These are phyloP conservation scores for Eucalyptus microcorys DNA, from an alignment of 345 rosid species.

Conservation along the genomic window DNA sequence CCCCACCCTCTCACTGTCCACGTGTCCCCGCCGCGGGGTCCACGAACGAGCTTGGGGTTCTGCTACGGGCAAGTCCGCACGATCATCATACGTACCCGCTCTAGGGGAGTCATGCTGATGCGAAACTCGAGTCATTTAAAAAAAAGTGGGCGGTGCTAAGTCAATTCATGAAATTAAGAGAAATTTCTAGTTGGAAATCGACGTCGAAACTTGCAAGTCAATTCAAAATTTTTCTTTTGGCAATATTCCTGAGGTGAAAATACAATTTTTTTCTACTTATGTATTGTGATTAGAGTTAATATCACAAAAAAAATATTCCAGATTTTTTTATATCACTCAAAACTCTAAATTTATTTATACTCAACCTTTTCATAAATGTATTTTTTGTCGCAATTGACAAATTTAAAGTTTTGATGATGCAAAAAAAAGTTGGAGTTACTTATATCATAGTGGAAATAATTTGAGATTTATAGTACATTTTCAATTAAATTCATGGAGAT, in stretches of 20 bases:
- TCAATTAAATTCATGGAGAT: neutral
- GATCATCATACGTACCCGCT: neutral
- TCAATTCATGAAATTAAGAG: neutral
- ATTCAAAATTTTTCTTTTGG: neutral
- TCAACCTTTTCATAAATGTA: too few relatives aligned
- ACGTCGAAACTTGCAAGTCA: neutral
- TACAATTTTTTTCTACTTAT: neutral
- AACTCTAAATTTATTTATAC: too few relatives aligned
- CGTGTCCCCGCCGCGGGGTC: neutral
- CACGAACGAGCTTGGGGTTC: neutral
- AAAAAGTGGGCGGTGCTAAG: neutral
- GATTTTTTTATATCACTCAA: too few relatives aligned
- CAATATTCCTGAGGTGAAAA: neutral
- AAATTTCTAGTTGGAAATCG: neutral
- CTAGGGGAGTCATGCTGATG: neutral
- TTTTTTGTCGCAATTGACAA: accelerated
- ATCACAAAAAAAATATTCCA: accelerated
- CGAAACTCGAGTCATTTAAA: neutral
- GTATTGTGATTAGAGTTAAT: neutral
- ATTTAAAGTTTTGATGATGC: neutral
- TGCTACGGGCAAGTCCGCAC: neutral
- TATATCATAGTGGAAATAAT: neutral
- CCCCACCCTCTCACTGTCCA: neutral
- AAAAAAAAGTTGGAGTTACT: neutral
- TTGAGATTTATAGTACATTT: neutral